A percentile compares a stretch with the other conserved stretches of the same genome.
phyloP scores from a whole-genome alignment of 495 filamentous ascomycete species.

The Penicillium argentinense region DNA sequence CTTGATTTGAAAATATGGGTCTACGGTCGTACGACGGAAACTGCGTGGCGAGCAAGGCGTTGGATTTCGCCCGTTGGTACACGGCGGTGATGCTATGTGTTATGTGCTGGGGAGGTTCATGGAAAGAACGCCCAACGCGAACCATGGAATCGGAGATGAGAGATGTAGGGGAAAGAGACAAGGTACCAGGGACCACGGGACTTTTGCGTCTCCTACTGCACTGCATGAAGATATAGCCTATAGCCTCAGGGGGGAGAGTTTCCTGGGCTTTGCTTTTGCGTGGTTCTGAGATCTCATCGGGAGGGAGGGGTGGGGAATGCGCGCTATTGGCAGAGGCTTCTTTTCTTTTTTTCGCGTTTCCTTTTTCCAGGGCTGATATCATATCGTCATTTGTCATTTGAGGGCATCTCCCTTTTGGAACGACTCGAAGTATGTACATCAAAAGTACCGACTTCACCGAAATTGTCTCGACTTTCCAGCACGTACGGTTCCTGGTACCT shows the following conservation, averaged over 20 bases:
- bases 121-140: no score
- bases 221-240: neutral
- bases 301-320: neutral
- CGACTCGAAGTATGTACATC: neutral
- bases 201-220: neutral
- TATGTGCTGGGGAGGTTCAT: neutral
- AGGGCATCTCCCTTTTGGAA: neutral
- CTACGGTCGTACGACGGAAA: neutral
- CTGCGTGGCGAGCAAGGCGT: neutral
- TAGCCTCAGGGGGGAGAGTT: neutral
- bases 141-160: no score
- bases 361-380: neutral
- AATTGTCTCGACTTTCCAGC: no score
- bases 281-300: conserved; percentile 5
- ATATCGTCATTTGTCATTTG: neutral
- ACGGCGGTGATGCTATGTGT: neutral
- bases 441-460: neutral
- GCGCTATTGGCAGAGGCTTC: neutral
- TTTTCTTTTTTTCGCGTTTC: conserved; percentile 2
- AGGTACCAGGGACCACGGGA: neutral
- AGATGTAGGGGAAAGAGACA: no score
- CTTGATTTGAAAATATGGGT: neutral
- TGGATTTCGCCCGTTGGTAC: conserved; percentile 1
- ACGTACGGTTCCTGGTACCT: no score
- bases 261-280: neutral